Evolutionary conservation across 176 grass and related monocot genomes (phyloP).

Genomic region (Oryza coarctata): DNA sequence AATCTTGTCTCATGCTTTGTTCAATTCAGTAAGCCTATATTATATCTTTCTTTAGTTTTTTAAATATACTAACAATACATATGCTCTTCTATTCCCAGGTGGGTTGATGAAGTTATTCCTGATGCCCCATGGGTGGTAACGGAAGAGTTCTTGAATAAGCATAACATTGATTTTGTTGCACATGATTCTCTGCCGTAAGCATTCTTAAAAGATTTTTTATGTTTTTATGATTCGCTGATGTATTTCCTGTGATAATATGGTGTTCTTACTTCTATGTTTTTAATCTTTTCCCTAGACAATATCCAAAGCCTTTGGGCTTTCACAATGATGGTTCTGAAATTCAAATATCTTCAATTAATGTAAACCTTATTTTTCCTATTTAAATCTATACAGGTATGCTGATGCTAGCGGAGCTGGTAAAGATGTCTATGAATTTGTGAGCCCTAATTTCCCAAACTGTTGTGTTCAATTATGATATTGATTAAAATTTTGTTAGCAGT

Average conservation of each 20-base stretch:
- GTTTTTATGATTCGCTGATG: too few species aligned
- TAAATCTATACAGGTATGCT: constrained; percentile 70
- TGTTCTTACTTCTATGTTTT: constrained; percentile 5
- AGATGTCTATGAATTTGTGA: constrained; percentile 94
- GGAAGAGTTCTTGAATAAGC: constrained; percentile 78
- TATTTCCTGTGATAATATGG: constrained; percentile 25
- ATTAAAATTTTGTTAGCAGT: constrained; percentile 11
- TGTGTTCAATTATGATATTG: constrained; percentile 2
- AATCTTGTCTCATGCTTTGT: constrained; percentile 31
- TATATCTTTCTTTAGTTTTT: background rate
- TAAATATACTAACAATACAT: constrained; percentile 16
- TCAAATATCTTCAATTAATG: constrained; percentile 18
- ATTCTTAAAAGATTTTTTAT: constrained; percentile 29
- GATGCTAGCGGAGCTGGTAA: constrained; percentile 93
- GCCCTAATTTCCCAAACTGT: constrained; percentile 36
- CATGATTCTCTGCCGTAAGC: constrained; percentile 94
- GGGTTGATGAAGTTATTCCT: constrained; percentile 97
- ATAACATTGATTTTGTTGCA: constrained; percentile 87
- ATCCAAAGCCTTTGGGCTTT: background rate
- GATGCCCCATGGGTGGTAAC: constrained; percentile 92
- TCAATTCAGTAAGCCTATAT: background rate
- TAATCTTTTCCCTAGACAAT: constrained; percentile 10
- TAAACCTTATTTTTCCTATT: constrained; percentile 29
- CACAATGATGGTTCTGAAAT: constrained; percentile 18
- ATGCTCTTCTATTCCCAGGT: constrained; percentile 46